These are phyloP conservation scores for Sapria himalayana DNA, from an alignment of 345 rosid species.

Conservation along the genomic window DNA sequence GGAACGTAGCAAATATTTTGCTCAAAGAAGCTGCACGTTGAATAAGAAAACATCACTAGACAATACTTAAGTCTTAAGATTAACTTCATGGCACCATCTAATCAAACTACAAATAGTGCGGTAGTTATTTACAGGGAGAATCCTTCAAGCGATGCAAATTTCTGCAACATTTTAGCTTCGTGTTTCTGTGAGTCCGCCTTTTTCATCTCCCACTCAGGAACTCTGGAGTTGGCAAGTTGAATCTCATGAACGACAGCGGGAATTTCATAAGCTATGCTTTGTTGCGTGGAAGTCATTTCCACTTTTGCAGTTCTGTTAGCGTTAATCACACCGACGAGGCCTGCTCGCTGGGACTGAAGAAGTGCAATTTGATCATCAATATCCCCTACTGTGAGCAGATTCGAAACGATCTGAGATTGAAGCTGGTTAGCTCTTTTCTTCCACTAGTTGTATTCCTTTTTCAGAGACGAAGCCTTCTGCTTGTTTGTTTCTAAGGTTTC, in stretches of 20 bases:
- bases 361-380: constrained; percentile 36
- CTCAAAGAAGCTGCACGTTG: too few relatives aligned
- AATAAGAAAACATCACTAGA: too few relatives aligned
- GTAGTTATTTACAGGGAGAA: constrained; percentile 15
- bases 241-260: constrained; percentile 32
- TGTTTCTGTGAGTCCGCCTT: constrained; percentile 28
- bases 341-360: constrained; percentile 23
- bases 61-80: too few relatives aligned
- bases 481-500: constrained; percentile 28
- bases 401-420: constrained; percentile 26
- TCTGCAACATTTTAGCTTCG: constrained; percentile 31
- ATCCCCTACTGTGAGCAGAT: constrained; percentile 17
- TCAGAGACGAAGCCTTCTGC: constrained; percentile 32
- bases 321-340: constrained; percentile 16
- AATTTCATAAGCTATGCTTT: constrained; percentile 26
- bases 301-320: constrained; percentile 19
- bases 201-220: constrained; percentile 30
- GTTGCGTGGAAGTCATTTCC: constrained; percentile 23
- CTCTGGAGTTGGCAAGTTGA: constrained; percentile 29
- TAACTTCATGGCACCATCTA: too few relatives aligned
- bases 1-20: too few relatives aligned
- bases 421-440: constrained; percentile 28
- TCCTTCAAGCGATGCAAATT: constrained; percentile 31
- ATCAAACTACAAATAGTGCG: too few relatives aligned
- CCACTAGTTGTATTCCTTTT: constrained; percentile 32